Evolutionary conservation across 2,329 filamentous ascomycete genomes (phyloP), one percentile per base, ranked within the genome.

Genomic region (Talaromyces sp.): DNA sequence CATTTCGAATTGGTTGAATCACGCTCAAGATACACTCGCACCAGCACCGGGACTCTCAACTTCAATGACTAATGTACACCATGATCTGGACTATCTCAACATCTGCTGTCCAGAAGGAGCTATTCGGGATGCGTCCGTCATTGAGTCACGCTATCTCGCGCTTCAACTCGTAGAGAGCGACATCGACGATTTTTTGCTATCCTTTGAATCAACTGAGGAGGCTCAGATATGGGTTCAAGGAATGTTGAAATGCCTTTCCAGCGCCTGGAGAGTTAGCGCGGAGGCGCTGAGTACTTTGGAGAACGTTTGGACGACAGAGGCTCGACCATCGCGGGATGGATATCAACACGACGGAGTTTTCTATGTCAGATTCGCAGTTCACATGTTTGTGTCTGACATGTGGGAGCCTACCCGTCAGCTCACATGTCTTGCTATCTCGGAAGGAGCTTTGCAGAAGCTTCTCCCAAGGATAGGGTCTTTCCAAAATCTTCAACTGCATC

Each of bases 171-270:
- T 48, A 7, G 60, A 38, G 35, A 46, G 53, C 43, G 54, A 62
- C 17, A 51, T 62, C 17, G 57, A 62, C 35, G 41, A 31, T 27
- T 62, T 62, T 32, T 31, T 62, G 29, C 60, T 60, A 24, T 62
- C 60, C 11, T 61, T 55, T 35, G n/a, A 52, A 56, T 56, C 52
- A 12, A 32, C 19, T 1, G 29, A 60, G 41, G 41, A 46, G n/a
- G 35, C 58, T 32, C 21, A 27, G 27, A 12, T 10, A 2, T 19
- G n/a, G 21, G n/a, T 46, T 46, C 21, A 46, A 19, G 43, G 21
- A 1, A 46, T 46, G n/a, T 17, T 46, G n/a, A 19, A 24, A 46
- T 46, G 11, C 21, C n/a, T 24, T 19, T 24, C n/a, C n/a, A 46
- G 43, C 21, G n/a, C 43, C 43, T 46, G 43, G 43, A 46, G 43